Percentiles rank a stretch among this genome's conserved stretches.
Evolutionary conservation across 2,329 filamentous ascomycete genomes (phyloP).

Genomic region (Capronia epimyces): DNA sequence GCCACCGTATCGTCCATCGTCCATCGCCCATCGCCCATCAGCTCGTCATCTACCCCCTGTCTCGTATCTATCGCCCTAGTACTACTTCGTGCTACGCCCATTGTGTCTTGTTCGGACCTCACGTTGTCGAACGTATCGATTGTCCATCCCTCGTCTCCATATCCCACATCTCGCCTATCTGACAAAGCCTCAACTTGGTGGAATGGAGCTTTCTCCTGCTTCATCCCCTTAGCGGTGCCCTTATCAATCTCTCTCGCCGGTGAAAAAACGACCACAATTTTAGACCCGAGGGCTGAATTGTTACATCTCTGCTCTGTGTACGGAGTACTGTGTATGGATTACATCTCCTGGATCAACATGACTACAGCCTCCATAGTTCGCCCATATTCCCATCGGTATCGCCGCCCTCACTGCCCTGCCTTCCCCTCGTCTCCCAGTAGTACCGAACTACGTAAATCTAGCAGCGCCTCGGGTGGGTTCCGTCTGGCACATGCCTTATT

Average conservation of each 20-base stretch:
- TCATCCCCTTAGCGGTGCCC: no score
- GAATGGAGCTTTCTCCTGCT: background rate
- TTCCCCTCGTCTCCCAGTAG: no score
- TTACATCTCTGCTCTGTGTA: no score
- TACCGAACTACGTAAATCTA: background rate
- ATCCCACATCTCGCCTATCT: background rate
- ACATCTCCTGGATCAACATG: no score
- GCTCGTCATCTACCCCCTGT: background rate
- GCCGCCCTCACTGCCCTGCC: no score
- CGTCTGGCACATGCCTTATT: conserved; percentile 8
- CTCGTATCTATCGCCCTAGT: background rate
- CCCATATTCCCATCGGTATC: no score
- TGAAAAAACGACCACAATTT: no score
- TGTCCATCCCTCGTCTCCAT: background rate
- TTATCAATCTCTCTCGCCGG: no score
- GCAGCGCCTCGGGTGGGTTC: background rate
- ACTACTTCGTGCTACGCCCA: background rate
- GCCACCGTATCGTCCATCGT: background rate
- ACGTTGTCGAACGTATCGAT: background rate
- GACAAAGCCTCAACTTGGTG: background rate
- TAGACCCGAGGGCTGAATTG: no score
- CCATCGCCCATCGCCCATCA: no score
- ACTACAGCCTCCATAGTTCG: no score
- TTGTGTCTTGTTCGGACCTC: background rate
- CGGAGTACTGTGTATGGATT: no score